Evolutionary conservation across 768 basidiomycete species (phyloP), one percentile per base, ranked within the genome.

Genomic region (Fomitopsis pulvina): DNA sequence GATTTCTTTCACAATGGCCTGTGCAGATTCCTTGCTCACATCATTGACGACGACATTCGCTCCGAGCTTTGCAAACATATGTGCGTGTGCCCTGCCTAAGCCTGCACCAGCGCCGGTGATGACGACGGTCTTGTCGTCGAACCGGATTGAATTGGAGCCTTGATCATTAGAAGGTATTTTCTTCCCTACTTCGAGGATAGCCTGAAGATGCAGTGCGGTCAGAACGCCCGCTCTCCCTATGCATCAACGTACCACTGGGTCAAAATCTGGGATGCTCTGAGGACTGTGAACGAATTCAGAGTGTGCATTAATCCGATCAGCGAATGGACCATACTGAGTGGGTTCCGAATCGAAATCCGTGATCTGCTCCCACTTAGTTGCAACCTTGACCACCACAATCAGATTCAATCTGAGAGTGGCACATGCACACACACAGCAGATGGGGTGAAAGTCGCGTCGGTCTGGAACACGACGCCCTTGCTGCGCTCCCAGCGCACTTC

Each of bases 1-100:
- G 51, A 98, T 80, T 63, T 97, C 93, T n/a, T 85, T 78, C 16
- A 91, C 92, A 2, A 98, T 93, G 7, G 77, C 70, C 20, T 80
- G 79, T 6, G 93, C 93, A 1, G 79, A 85, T 58, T 92, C 89
- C 61, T 85, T 86, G 63, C 77, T 92, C 41, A 97, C 85, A 60
- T 99, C 96, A 64, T 98, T 99, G 38, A 98, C 81, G 40, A 98
- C 88, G 27, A 99, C 89, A 59, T 96, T 96, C 9, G 92, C 95
- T n/a, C 96, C 95, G 8, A 94, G 81, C 47, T 79, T 82, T 22
- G 78, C 89, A 62, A 87, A 98, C 88, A 97, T 89, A 38, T 86
- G 75, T 0, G 96, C 89, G 62, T 98, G 96, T 1, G 81, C 79
- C 25, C 96, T 83, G 16, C 96, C 96, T 26, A 99, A 81, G 46